Percentiles rank a stretch among this genome's conserved stretches.
These are phyloP conservation scores for Cryptosporidium andersoni DNA, from an alignment of 169 alveolate species.

Conservation along the genomic window DNA sequence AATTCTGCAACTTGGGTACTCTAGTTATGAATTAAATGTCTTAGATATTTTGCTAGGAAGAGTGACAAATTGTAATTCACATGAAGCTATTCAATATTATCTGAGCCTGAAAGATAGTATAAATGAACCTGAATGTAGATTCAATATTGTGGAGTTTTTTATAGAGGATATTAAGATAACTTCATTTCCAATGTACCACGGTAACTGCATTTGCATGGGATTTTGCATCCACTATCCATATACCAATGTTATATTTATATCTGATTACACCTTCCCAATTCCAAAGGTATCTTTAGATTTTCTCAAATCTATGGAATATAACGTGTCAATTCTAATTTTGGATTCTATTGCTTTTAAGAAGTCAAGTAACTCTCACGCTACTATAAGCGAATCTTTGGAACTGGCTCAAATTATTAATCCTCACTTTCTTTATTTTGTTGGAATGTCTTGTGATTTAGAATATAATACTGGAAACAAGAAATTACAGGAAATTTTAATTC, in stretches of 20 bases:
- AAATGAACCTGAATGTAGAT: neutral
- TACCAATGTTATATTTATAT: constrained; percentile 16
- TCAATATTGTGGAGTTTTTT: constrained; percentile 17
- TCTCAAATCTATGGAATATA: constrained; percentile 5
- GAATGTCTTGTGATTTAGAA: constrained; percentile 62
- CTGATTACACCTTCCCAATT: constrained; percentile 68
- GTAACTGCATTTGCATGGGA: constrained; percentile 60
- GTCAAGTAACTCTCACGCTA: constrained; percentile 63
- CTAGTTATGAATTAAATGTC: constrained; percentile 41
- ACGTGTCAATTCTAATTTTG: constrained; percentile 23
- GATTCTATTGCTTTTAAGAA: constrained; percentile 47
- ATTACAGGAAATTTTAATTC: constrained; percentile 18
- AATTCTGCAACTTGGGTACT: neutral
- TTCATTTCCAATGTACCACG: constrained; percentile 67
- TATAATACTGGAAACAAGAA: constrained; percentile 14
- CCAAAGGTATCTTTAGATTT: constrained; percentile 18
- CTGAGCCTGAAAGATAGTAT: neutral
- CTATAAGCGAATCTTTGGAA: constrained; percentile 18
- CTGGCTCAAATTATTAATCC: constrained; percentile 32
- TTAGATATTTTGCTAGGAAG: constrained; percentile 24
- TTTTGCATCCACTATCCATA: constrained; percentile 50
- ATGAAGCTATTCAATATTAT: neutral
- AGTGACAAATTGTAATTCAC: neutral
- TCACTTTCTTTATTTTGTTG: constrained; percentile 53
- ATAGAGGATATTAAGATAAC: constrained; percentile 25